Evolutionary conservation across 2,329 filamentous ascomycete genomes (phyloP).

Genomic region (Colletotrichum sojae): DNA sequence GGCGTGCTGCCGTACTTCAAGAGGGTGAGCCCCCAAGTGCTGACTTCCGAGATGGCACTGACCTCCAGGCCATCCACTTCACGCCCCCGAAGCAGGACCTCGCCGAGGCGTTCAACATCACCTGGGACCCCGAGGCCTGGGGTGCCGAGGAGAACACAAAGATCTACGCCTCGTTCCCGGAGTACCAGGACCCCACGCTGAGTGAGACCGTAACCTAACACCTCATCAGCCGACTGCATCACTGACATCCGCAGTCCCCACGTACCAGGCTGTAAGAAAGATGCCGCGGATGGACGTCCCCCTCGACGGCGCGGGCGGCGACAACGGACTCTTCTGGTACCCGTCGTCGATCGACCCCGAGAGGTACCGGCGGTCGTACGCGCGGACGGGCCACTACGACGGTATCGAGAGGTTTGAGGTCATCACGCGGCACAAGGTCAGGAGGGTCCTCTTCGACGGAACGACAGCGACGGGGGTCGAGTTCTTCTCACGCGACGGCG

Average conservation of each 20-base stretch:
- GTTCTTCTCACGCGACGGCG: constrained; percentile 40
- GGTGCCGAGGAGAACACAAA: constrained; percentile 38
- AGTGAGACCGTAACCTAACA: too few relatives aligned
- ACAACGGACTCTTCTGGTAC: constrained; percentile 46
- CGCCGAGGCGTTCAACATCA: constrained; percentile 42
- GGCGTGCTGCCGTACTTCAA: constrained; percentile 59
- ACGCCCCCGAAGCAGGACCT: constrained; percentile 40
- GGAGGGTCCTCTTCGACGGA: constrained; percentile 41
- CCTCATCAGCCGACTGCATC: too few relatives aligned
- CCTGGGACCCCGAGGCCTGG: constrained; percentile 41
- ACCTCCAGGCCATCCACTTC: too few relatives aligned
- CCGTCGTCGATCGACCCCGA: constrained; percentile 43
- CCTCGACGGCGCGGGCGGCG: constrained; percentile 44
- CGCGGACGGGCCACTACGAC: constrained; percentile 46
- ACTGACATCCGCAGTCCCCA: constrained; percentile 1
- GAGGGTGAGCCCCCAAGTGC: constrained; percentile 55
- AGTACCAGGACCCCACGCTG: constrained; percentile 32
- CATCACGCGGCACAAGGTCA: constrained; percentile 43
- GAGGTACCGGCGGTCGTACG: constrained; percentile 43
- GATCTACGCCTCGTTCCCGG: constrained; percentile 38
- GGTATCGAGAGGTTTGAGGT: constrained; percentile 43
- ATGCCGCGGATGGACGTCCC: constrained; percentile 44
- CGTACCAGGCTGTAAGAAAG: constrained; percentile 45
- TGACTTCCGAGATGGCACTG: too few relatives aligned
- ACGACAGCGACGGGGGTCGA: constrained; percentile 46